A percentile compares a stretch with the other conserved stretches of the same genome.
These are phyloP conservation scores for Cryptococcus amylolentus DNA, from an alignment of 1,284 basidiomycete genomes.

Conservation along the genomic window DNA sequence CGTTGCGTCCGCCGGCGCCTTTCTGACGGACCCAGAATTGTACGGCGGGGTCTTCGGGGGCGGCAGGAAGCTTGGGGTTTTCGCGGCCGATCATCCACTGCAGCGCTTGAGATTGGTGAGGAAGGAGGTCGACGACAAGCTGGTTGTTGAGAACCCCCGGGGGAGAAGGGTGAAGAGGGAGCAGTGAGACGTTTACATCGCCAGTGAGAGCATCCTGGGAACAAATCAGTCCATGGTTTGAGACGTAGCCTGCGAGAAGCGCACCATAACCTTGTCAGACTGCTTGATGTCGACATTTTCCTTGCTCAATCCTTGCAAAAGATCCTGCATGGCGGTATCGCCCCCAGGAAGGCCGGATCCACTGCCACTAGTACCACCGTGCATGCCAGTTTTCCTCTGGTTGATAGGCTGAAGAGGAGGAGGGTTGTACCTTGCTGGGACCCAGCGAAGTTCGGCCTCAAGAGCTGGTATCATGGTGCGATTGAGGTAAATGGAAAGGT, in stretches of 20 bases:
- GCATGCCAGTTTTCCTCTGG: background rate
- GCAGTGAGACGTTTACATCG: conserved; percentile 37
- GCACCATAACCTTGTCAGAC: conserved; percentile 61
- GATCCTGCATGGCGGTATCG: conserved; percentile 62
- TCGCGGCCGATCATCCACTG: conserved; percentile 76
- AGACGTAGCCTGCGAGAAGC: conserved; percentile 2
- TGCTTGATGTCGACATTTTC: conserved; percentile 63
- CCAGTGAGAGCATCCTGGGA: conserved; percentile 37
- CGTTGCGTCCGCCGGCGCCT: conserved; percentile 42
- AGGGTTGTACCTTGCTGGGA: conserved; percentile 58
- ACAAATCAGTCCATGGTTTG: background rate
- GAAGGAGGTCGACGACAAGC: conserved; percentile 66
- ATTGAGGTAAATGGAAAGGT: conserved; percentile 66
- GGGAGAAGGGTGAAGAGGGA: conserved; percentile 54
- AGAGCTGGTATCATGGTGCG: conserved; percentile 56
- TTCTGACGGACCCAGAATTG: conserved; percentile 80
- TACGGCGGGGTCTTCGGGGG: conserved; percentile 65
- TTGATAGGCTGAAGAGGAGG: background rate
- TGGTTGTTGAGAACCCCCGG: conserved; percentile 64
- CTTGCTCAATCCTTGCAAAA: conserved; percentile 66
- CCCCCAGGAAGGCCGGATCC: conserved; percentile 11
- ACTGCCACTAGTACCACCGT: conserved; percentile 13
- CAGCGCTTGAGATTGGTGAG: conserved; percentile 58
- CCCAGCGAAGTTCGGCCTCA: conserved; percentile 68
- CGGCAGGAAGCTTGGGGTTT: conserved; percentile 65